Evolutionary conservation across 805 yeast genomes (phyloP).

Genomic region (Monosporozyma aquatica): DNA sequence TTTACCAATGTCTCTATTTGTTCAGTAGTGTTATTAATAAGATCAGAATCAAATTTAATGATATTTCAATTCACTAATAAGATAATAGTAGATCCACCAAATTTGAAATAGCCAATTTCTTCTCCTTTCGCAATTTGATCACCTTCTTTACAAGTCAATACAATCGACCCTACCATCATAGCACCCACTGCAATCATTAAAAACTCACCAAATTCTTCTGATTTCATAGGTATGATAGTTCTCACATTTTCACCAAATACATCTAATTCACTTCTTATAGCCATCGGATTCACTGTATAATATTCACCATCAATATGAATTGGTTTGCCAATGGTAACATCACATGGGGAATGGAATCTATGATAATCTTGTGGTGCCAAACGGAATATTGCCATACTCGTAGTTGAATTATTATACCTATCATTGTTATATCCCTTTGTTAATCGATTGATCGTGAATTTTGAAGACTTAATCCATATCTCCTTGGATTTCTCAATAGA

Average conservation of each 20-base stretch:
- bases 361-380: conserved; percentile 97
- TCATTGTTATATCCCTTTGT: conserved; percentile 31
- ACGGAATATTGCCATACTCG: conserved; percentile 71
- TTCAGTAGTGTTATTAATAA: conserved; percentile 54
- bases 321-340: conserved; percentile 61
- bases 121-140: conserved; percentile 56
- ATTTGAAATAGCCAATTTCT: conserved; percentile 89
- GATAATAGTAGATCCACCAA: conserved; percentile 88
- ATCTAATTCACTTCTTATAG: conserved; percentile 76
- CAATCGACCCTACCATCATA: conserved; percentile 95
- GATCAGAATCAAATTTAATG: conserved; percentile 63
- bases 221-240: conserved; percentile 64
- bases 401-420: conserved; percentile 36
- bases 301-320: conserved; percentile 76
- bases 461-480: conserved; percentile 84
- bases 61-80: conserved; percentile 46
- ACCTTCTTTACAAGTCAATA: conserved; percentile 58
- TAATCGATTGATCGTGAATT: conserved; percentile 58
- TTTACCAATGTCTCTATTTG: conserved; percentile 74
- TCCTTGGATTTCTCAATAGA: conserved; percentile 52
- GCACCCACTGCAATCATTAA: conserved; percentile 85
- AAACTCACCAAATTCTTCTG: conserved; percentile 69
- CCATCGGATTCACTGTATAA: conserved; percentile 97
- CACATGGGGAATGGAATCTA: conserved; percentile 82
- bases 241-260: conserved; percentile 90